phyloP scores from a whole-genome alignment of 208 protist genomes.

The Crithidia mellificae region DNA sequence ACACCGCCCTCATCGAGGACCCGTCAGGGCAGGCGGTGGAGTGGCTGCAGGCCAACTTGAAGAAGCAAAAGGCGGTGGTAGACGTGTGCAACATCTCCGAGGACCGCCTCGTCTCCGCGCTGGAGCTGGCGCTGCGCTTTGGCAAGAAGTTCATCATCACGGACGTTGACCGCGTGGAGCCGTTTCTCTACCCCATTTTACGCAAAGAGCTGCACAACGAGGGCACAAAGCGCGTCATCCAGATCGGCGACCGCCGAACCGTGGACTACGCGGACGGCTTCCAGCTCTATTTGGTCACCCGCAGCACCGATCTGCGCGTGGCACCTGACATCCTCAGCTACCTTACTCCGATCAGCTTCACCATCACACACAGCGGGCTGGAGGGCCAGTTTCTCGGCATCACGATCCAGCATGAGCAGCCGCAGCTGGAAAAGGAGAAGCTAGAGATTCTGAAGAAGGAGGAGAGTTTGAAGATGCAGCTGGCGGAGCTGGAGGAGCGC shows the following conservation, averaged over 20 bases:
- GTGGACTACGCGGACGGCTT: conserved; percentile 98
- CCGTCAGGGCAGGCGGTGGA: conserved; percentile 89
- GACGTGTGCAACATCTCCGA: conserved; percentile 93
- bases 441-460: conserved; percentile 93
- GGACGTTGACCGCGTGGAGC: conserved; percentile 96
- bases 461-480: conserved; percentile 95
- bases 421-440: conserved; percentile 96
- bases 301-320: conserved; percentile 86
- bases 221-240: conserved; percentile 90
- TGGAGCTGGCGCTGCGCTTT: conserved; percentile 98
- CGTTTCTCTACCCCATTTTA: conserved; percentile 96
- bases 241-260: conserved; percentile 96
- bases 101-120: conserved; percentile 90
- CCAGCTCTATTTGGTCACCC: conserved; percentile 95
- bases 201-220: conserved; percentile 92
- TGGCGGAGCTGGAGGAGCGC: conserved; percentile 92
- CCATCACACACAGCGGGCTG: conserved; percentile 96
- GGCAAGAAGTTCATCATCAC: conserved; percentile 98
- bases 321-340: conserved; percentile 92
- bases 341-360: conserved; percentile 96
- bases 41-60: conserved; percentile 93
- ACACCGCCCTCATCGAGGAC: conserved; percentile 96
- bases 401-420: conserved; percentile 97
- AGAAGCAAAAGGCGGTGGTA: conserved; percentile 65
- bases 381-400: conserved; percentile 97